These are phyloP conservation scores for Dendrothele bispora DNA, from an alignment of 768 basidiomycete genomes.

Conservation along the genomic window DNA sequence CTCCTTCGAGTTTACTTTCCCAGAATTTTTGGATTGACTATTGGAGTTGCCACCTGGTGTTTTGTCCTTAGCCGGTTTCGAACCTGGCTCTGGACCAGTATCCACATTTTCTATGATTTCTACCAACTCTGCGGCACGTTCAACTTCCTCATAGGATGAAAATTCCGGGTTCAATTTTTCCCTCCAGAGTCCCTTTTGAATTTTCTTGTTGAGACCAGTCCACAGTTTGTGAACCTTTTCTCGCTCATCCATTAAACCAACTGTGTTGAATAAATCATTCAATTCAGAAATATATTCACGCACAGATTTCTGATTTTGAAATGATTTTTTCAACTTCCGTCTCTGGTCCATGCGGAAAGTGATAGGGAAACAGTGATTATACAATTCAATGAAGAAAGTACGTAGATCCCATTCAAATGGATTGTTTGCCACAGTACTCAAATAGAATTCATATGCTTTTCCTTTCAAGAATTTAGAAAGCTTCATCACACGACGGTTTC, in stretches of 20 bases:
- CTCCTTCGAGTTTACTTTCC: too few relatives aligned
- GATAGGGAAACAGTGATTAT: conserved; percentile 3
- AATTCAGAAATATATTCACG: conserved; percentile 30
- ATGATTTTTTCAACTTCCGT: conserved; percentile 7
- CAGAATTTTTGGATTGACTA: too few relatives aligned
- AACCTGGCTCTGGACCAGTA: too few relatives aligned
- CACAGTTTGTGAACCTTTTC: conserved; percentile 9
- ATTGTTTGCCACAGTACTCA: background rate
- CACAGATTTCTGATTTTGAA: conserved; percentile 20
- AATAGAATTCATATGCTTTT: conserved; percentile 1
- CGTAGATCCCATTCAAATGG: conserved; percentile 3
- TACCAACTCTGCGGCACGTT: conserved; percentile 21
- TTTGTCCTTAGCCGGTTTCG: too few relatives aligned
- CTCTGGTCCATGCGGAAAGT: conserved; percentile 24
- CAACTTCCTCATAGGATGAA: conserved; percentile 23
- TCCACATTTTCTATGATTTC: conserved; percentile 21
- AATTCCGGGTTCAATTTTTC: conserved; percentile 25
- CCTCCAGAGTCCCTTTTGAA: conserved; percentile 28
- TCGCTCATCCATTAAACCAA: conserved; percentile 5
- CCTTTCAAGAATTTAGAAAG: conserved; percentile 1
- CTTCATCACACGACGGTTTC: conserved; percentile 1
- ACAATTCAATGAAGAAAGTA: background rate
- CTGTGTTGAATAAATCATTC: conserved; percentile 15
- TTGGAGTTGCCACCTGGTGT: too few relatives aligned
- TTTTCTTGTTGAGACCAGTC: conserved; percentile 9